Conservation (phyloP, 371 early-diverging fungal species). For the Rhizopus delemar region DNA sequence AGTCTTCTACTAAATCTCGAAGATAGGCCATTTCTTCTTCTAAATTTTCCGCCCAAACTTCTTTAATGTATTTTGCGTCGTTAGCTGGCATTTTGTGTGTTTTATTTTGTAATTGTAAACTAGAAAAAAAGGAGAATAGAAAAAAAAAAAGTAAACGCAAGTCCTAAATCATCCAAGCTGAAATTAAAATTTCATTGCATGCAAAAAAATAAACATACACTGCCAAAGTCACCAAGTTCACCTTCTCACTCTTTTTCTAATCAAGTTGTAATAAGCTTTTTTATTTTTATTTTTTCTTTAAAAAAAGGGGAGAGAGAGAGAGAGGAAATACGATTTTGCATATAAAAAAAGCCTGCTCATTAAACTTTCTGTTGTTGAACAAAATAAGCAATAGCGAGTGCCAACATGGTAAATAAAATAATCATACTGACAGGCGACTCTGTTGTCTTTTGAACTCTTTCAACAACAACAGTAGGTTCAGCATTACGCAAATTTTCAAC, state of each 20-base stretch:
- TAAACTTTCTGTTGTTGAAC: slow-evolving; percentile 2
- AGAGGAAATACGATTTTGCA: background rate
- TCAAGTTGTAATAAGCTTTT: background rate
- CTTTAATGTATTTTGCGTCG: slow-evolving; percentile 69
- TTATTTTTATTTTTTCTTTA: background rate
- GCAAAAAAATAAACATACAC: too few relatives aligned
- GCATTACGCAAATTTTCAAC: slow-evolving; percentile 11
- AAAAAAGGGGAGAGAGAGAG: background rate
- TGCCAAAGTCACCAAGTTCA: too few relatives aligned
- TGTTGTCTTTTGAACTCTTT: slow-evolving; percentile 11
- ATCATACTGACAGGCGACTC: slow-evolving; percentile 14
- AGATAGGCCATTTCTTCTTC: slow-evolving; percentile 94
- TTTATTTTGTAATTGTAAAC: background rate
- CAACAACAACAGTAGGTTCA: slow-evolving; percentile 1
- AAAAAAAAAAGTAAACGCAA: background rate
- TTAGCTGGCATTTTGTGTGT: slow-evolving; percentile 39
- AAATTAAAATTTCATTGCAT: background rate
- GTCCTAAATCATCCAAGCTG: slow-evolving; percentile 5
- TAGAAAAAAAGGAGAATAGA: slow-evolving; percentile 1
- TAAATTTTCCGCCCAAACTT: slow-evolving; percentile 98
- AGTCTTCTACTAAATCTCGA: slow-evolving; percentile 88
- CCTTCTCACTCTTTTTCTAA: background rate
- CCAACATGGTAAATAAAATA: slow-evolving; percentile 20
- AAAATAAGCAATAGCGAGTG: slow-evolving; percentile 27
- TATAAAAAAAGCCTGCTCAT: background rate